Conservation (phyloP, 768 basidiomycete species). For the Tylopilus intermedius region DNA sequence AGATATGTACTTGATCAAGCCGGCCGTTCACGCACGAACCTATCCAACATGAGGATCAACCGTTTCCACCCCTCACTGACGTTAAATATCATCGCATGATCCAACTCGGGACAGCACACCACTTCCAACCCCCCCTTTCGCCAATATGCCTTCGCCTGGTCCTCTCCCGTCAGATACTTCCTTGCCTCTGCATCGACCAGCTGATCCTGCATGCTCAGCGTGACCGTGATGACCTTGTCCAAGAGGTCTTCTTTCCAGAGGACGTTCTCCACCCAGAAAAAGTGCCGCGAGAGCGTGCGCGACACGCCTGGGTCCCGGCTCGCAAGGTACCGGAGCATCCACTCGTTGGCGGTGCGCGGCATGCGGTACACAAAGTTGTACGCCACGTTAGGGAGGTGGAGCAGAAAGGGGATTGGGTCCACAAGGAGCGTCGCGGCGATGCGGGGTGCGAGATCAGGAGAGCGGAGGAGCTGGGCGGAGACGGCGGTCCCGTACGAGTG, state of each 20-base stretch:
- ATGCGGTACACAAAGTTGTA: slow-evolving; percentile 62
- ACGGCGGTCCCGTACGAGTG: slow-evolving; percentile 65
- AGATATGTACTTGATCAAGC: too few species aligned
- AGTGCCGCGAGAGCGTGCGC: slow-evolving; percentile 51
- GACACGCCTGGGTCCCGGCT: slow-evolving; percentile 60
- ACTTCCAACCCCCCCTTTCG: slow-evolving; percentile 33
- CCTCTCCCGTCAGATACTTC: slow-evolving; percentile 37
- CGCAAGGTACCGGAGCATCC: slow-evolving; percentile 67
- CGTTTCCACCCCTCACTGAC: slow-evolving; percentile 20
- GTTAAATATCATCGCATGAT: slow-evolving; percentile 41
- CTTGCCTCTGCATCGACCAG: slow-evolving; percentile 36
- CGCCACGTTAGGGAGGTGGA: slow-evolving; percentile 59
- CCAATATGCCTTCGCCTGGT: slow-evolving; percentile 23
- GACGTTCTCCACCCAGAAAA: slow-evolving; percentile 63
- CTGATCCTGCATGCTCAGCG: slow-evolving; percentile 38
- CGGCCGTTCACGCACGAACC: slow-evolving; percentile 23
- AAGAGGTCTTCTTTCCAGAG: slow-evolving; percentile 56
- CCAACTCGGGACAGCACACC: slow-evolving; percentile 34
- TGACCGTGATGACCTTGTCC: slow-evolving; percentile 30
- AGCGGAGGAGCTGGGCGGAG: slow-evolving; percentile 46
- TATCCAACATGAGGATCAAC: slow-evolving; percentile 29
- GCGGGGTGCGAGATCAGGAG: slow-evolving; percentile 25
- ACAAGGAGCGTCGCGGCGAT: slow-evolving; percentile 48
- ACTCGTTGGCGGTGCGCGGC: slow-evolving; percentile 51
- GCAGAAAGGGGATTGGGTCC: slow-evolving; percentile 58